Evolutionary conservation across 2,329 filamentous ascomycete genomes (phyloP), one percentile per base, ranked within the genome.

Genomic region (Pestalotiopsis sp.): DNA sequence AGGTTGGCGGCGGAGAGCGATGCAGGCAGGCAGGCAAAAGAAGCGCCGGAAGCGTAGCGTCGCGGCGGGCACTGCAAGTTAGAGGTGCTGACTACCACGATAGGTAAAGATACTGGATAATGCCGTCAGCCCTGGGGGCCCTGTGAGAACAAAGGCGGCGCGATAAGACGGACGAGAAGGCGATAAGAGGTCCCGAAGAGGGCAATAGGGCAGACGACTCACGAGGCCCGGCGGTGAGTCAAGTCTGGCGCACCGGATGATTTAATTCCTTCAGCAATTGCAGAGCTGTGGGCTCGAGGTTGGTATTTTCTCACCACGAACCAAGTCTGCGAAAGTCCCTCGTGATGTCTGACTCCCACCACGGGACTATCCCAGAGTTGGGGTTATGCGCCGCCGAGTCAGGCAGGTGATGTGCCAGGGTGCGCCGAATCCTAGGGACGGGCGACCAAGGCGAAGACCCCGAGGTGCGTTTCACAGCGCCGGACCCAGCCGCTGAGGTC

Each of bases 271-370:
- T 36, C 7, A 36, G 31, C 31, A 36, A 36, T 36, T 7, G 31
- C 14, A 59, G 27, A 23, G 17, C 13, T 62, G 59, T 62, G 59
- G 59, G 36, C 59, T 36, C 31, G 9, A n/a, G 20, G 31, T 27
- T 36, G 9, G 14, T 27, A 39, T 63, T 39, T 38, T n/a, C 23
- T 6, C 27, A 38, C 41, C 25, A 65, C 31, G 25, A 27, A 55
- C 20, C 23, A 31, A 31, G 45, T 23, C 11, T 38, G 55, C 20
- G 45, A 52, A 66, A 66, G 45, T 52, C 27, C 64, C 64, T 66
- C 64, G 64, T 66, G 64, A 66, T 66, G 52, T 45, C 52, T 66
- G 64, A 66, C 64, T 66, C 64, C 60, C 63, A 57, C 38, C 63
- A 65, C 63, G 63, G 49, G 63, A 65, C 49, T 49, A 31, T 36